Conservation (phyloP, 2,329 filamentous ascomycete genomes). For the Chaetomium globosum region DNA sequence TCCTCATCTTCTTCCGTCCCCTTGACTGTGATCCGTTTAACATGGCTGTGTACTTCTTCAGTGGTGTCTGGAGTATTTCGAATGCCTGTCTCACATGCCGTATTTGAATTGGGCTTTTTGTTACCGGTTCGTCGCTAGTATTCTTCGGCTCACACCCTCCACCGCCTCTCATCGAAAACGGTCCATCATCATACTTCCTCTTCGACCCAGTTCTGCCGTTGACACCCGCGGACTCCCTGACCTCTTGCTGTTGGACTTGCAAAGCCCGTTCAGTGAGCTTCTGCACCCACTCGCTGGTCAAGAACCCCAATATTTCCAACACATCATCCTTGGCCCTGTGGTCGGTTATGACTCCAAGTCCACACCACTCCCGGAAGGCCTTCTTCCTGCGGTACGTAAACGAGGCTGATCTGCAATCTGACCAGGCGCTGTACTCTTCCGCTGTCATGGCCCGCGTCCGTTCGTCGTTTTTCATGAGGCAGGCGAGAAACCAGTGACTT, state of each 20-base stretch:
- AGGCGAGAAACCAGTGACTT: slow-evolving; percentile 7
- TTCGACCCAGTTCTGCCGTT: background rate
- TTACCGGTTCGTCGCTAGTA: background rate
- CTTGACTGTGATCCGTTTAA: slow-evolving; percentile 4
- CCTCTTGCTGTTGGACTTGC: slow-evolving; percentile 3
- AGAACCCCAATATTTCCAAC: slow-evolving; percentile 32
- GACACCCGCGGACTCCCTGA: background rate
- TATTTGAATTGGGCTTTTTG: background rate
- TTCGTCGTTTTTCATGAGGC: slow-evolving; percentile 10
- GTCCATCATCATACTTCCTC: background rate
- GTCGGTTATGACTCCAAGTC: slow-evolving; percentile 32
- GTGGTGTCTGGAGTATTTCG: slow-evolving; percentile 1
- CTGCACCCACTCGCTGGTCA: slow-evolving; percentile 36
- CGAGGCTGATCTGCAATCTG: slow-evolving; percentile 34
- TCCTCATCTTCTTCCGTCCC: slow-evolving; percentile 2
- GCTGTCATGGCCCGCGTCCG: slow-evolving; percentile 30
- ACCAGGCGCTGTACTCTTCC: slow-evolving; percentile 35
- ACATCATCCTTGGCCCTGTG: slow-evolving; percentile 31
- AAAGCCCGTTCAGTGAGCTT: slow-evolving; percentile 17
- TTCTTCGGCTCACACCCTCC: too few species aligned
- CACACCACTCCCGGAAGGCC: slow-evolving; percentile 34
- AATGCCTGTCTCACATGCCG: slow-evolving; percentile 12
- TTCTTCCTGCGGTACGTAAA: slow-evolving; percentile 31
- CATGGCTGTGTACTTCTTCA: slow-evolving; percentile 17
- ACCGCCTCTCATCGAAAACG: background rate